These are phyloP conservation scores for Colletotrichum eremochloae DNA, from an alignment of 2,329 filamentous ascomycete genomes.

Conservation along the genomic window DNA sequence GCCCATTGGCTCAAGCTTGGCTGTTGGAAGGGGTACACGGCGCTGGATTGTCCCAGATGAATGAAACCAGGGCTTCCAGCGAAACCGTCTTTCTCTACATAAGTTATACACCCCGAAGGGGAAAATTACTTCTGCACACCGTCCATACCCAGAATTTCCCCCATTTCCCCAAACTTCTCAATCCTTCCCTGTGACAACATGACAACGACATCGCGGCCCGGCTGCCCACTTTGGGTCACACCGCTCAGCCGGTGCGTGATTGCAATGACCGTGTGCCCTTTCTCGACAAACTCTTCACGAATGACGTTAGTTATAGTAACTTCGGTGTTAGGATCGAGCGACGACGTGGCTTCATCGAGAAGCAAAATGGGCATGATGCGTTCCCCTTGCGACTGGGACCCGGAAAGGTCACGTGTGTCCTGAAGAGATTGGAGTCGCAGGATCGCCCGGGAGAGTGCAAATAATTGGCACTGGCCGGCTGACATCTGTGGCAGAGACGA, in stretches of 20 bases:
- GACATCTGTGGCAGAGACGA: slow-evolving; percentile 29
- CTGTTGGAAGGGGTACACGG: no score
- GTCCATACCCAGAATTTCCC: neutral
- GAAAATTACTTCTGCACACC: no score
- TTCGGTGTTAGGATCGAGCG: slow-evolving; percentile 71
- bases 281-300: neutral
- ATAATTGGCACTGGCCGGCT: slow-evolving; percentile 15
- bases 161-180: neutral
- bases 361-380: slow-evolving; percentile 59
- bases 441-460: slow-evolving; percentile 23
- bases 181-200: slow-evolving; percentile 7
- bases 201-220: neutral
- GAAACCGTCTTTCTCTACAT: no score
- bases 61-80: no score
- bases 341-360: slow-evolving; percentile 72
- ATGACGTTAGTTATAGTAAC: neutral
- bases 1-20: no score
- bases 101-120: no score
- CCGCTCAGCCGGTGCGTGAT: slow-evolving; percentile 5
- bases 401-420: neutral
- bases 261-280: neutral
- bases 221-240: neutral
- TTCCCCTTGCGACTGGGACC: no score
- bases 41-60: no score
- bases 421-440: slow-evolving; percentile 3